Evolutionary conservation across 805 yeast genomes (phyloP).

Genomic region (Candida chilensis): DNA sequence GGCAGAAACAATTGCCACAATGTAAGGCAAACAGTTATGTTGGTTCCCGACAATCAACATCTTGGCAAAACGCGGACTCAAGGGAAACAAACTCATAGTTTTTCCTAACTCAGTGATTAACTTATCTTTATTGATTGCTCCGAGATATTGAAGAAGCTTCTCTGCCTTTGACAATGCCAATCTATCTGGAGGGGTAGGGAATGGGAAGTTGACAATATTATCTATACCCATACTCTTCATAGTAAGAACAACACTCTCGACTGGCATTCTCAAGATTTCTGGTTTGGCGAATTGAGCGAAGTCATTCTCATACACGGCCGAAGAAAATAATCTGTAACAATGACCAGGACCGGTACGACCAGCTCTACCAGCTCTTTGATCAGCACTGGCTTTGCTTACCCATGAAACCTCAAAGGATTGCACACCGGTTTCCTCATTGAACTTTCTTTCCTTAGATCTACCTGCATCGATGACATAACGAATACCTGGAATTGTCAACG

Average conservation of each 20-base stretch:
- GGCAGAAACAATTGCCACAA: conserved; percentile 89
- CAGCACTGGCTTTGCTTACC: conserved; percentile 93
- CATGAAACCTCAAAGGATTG: conserved; percentile 88
- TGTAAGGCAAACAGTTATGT: conserved; percentile 72
- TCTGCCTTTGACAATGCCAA: conserved; percentile 55
- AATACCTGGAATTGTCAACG: conserved; percentile 92
- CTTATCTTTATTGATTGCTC: conserved; percentile 56
- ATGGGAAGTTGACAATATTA: conserved; percentile 85
- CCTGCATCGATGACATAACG: conserved; percentile 95
- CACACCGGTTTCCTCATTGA: conserved; percentile 76
- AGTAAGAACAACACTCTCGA: conserved; percentile 87
- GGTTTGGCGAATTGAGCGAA: conserved; percentile 80
- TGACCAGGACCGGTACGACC: conserved; percentile 99
- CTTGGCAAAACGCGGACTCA: conserved; percentile 89
- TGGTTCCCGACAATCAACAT: conserved; percentile 86
- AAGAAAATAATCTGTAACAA: conserved; percentile 84
- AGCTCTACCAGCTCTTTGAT: conserved; percentile 94
- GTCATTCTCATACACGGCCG: conserved; percentile 86
- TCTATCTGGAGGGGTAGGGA: conserved; percentile 87
- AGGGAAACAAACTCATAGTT: conserved; percentile 84
- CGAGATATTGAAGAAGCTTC: conserved; percentile 55
- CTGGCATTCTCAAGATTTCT: conserved; percentile 91
- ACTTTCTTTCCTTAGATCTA: conserved; percentile 81
- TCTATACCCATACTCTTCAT: conserved; percentile 98
- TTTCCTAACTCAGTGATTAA: conserved; percentile 73